phyloP scores from a whole-genome alignment of 73 alveolate genomes.

The Blepharisma japonicum region DNA sequence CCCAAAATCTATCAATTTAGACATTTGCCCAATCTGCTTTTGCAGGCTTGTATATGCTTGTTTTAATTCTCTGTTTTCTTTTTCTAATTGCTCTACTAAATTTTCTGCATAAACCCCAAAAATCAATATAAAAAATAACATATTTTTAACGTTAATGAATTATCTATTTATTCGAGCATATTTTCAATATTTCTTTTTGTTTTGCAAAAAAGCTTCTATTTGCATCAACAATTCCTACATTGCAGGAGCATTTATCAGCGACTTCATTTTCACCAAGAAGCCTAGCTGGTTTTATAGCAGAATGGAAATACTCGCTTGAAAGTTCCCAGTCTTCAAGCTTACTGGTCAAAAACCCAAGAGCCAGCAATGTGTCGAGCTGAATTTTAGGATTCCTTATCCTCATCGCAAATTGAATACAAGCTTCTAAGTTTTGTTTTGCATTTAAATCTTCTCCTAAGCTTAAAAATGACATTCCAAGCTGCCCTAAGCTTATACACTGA shows the following conservation, averaged over 20 bases:
- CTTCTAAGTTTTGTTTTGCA: constrained; percentile 50
- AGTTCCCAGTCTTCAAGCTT: constrained; percentile 38
- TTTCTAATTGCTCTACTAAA: too few relatives aligned
- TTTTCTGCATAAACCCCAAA: too few relatives aligned
- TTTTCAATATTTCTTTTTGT: too few relatives aligned
- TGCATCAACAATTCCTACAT: constrained; percentile 63
- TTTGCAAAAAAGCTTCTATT: constrained; percentile 18
- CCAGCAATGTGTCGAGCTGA: constrained; percentile 52
- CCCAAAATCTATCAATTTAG: too few relatives aligned
- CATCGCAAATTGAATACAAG: constrained; percentile 45
- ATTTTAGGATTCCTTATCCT: constrained; percentile 43
- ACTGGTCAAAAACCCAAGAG: constrained; percentile 50
- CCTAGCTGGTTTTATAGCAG: constrained; percentile 47
- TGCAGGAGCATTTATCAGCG: constrained; percentile 62
- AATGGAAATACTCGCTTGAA: constrained; percentile 40
- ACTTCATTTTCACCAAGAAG: constrained; percentile 42
- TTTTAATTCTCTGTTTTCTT: too few relatives aligned
- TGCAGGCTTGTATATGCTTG: too few relatives aligned
- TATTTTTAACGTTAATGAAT: too few relatives aligned
- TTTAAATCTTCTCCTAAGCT: constrained; percentile 35
- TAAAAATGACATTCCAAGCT: constrained; percentile 60
- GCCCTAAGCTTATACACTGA: constrained; percentile 68
- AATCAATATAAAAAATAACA: too few relatives aligned
- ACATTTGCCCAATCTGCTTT: too few relatives aligned
- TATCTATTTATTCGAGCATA: too few relatives aligned